Percentiles rank a stretch among this genome's conserved stretches.
These are phyloP conservation scores for Pouteria glomerata DNA, from an alignment of 148 eudicot species.

Conservation along the genomic window DNA sequence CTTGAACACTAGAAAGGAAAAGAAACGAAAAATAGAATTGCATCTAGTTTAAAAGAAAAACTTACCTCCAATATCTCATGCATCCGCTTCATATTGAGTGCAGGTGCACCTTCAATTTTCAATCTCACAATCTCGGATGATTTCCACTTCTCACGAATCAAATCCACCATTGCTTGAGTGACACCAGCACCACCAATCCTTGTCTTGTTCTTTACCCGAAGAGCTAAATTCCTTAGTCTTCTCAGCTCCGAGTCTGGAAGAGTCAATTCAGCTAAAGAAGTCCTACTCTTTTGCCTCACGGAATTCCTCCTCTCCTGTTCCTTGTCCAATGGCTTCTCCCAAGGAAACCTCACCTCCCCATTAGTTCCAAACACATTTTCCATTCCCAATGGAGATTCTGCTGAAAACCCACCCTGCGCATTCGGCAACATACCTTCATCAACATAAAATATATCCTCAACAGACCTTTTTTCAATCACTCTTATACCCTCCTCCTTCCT, in stretches of 20 bases:
- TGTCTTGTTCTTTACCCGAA: conserved; percentile 56
- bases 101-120: conserved; percentile 85
- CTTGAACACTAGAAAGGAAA: neutral
- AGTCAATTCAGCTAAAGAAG: conserved; percentile 77
- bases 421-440: conserved; percentile 89
- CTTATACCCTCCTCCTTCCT: conserved; percentile 27
- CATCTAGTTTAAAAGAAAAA: conserved; percentile 4
- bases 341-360: conserved; percentile 71
- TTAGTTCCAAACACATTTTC: conserved; percentile 38
- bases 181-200: conserved; percentile 73
- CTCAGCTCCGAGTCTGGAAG: conserved; percentile 74
- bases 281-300: conserved; percentile 58
- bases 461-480: conserved; percentile 68
- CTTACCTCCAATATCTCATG: conserved; percentile 92
- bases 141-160: conserved; percentile 77
- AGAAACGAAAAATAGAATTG: neutral
- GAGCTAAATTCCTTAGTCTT: conserved; percentile 57
- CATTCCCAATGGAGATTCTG: conserved; percentile 43
- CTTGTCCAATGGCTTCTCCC: conserved; percentile 58
- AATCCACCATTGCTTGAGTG: conserved; percentile 59
- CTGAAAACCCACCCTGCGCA: conserved; percentile 70
- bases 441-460: conserved; percentile 87
- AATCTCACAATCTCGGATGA: conserved; percentile 65
- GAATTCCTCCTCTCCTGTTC: conserved; percentile 31
- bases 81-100: conserved; percentile 86